phyloP scores from a whole-genome alignment of 2,329 filamentous ascomycete species.

The Tolypocladium capitatum region DNA sequence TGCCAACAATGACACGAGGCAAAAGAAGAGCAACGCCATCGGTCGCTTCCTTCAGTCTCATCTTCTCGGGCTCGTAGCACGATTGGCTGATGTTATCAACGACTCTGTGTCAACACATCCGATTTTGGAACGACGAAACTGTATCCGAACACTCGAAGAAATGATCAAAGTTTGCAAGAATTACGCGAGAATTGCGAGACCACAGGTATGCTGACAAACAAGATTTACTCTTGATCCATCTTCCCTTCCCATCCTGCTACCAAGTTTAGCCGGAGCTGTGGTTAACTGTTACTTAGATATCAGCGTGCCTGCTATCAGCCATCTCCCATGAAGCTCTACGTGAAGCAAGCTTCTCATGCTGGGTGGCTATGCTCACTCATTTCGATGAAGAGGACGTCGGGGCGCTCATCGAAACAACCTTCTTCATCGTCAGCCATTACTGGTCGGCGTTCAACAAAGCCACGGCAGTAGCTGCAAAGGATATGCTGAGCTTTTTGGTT shows the following conservation, averaged over 20 bases:
- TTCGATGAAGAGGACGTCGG: constrained; percentile 70
- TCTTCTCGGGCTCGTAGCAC: constrained; percentile 74
- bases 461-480: constrained; percentile 45
- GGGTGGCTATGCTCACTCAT: constrained; percentile 63
- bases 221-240: neutral
- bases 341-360: constrained; percentile 67
- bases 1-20: constrained; percentile 27
- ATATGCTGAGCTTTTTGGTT: constrained; percentile 52
- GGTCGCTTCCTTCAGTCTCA: constrained; percentile 70
- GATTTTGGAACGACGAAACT: constrained; percentile 58
- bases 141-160: constrained; percentile 73
- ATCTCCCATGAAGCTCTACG: constrained; percentile 64
- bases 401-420: constrained; percentile 72
- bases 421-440: constrained; percentile 72
- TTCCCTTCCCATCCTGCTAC: neutral
- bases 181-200: constrained; percentile 65
- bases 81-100: constrained; percentile 68
- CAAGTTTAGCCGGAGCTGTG: neutral
- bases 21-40: constrained; percentile 43
- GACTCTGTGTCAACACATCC: constrained; percentile 42
- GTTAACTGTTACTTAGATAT: constrained; percentile 45
- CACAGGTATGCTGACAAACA: constrained; percentile 48
- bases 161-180: constrained; percentile 67
- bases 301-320: constrained; percentile 80
- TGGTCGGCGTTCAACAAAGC: constrained; percentile 55